A percentile compares a stretch with the other conserved stretches of the same genome.
phyloP scores from a whole-genome alignment of 192 early-diverging fungal genomes.

The Linnemannia zychae region DNA sequence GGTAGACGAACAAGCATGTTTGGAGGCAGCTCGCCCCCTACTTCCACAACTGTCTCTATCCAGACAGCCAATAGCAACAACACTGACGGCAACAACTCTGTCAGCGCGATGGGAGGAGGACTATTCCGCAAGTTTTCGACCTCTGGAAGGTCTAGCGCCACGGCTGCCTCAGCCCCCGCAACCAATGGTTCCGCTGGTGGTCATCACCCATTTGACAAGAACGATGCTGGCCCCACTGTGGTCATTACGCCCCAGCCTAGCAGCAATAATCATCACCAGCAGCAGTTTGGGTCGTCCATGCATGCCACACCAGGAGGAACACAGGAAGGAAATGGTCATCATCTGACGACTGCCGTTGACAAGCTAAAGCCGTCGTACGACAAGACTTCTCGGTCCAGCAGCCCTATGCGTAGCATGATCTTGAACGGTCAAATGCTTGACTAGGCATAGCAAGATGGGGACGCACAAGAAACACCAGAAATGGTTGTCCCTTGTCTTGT shows the following conservation, averaged over 20 bases:
- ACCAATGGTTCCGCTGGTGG: background rate
- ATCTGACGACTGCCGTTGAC: constrained; percentile 31
- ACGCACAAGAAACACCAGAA: background rate
- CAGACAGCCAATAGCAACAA: background rate
- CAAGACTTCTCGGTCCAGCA: constrained; percentile 41
- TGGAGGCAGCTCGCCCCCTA: constrained; percentile 13
- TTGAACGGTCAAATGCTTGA: constrained; percentile 55
- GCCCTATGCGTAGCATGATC: constrained; percentile 55
- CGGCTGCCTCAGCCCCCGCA: background rate
- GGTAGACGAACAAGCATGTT: constrained; percentile 47
- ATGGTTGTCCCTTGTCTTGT: background rate
- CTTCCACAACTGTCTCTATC: constrained; percentile 1
- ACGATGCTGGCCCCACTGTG: constrained; percentile 25
- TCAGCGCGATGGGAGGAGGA: constrained; percentile 1
- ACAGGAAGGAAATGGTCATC: background rate
- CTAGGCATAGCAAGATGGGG: constrained; percentile 2
- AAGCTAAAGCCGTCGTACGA: constrained; percentile 46
- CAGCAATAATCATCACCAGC: constrained; percentile 14
- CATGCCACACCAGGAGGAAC: background rate
- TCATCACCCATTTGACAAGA: constrained; percentile 36
- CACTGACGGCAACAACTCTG: background rate
- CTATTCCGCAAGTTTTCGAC: constrained; percentile 49
- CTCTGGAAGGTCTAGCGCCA: background rate
- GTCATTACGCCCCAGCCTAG: constrained; percentile 12
- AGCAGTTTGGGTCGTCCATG: background rate